Evolutionary conservation across 2,329 filamentous ascomycete genomes (phyloP), one percentile per base, ranked within the genome.

Genomic region (Drechslerella coelobrocha): DNA sequence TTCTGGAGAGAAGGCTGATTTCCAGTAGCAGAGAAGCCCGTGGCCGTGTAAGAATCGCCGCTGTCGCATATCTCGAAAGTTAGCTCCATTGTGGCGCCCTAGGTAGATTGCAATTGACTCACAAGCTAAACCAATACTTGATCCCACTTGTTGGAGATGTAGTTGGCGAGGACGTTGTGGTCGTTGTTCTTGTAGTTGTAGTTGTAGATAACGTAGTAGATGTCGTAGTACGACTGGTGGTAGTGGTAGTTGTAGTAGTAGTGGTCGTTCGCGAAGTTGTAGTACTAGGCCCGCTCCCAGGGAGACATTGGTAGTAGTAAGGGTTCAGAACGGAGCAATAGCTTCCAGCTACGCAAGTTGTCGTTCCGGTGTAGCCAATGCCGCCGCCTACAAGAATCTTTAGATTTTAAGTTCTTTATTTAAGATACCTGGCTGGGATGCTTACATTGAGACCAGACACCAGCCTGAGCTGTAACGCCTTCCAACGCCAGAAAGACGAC

Each of bases 321-420:
- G 57, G 43, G 52, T 73, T 74, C 21, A 47, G 17, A 21, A 72
- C 59, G 2, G 48, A 57, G 59, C 75, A 76, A 26, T 52, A 39
- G 17, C 57, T 73, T 14, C 72, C 68, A 14, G 69, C 43, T 24
- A 66, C 62, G 52, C 73, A 75, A 14, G 56, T 62, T 14, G 72
- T 75, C 6, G 54, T 39, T 2, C 74, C 73, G 57, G 48, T 53
- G 45, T 61, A 71, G 29, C 73, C 72, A 51, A 68, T 62, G 10
- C 77, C 77, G 53, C 76, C 76, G 53, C 77, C 76, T 78, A 47
- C 55, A 48, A 10, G 5, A 24, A 10, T n/a, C 12, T 54, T 45
- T 41, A 48, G 6, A 19, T 48, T 6, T 8, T 6, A 5, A 14
- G 21, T 2, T 2, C 19, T 2, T 39, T 10, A 43, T 17, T 9